Percentiles rank a stretch among this genome's conserved stretches.
Evolutionary conservation across 2,329 filamentous ascomycete species (phyloP).

Genomic region (Beauveria sp.): DNA sequence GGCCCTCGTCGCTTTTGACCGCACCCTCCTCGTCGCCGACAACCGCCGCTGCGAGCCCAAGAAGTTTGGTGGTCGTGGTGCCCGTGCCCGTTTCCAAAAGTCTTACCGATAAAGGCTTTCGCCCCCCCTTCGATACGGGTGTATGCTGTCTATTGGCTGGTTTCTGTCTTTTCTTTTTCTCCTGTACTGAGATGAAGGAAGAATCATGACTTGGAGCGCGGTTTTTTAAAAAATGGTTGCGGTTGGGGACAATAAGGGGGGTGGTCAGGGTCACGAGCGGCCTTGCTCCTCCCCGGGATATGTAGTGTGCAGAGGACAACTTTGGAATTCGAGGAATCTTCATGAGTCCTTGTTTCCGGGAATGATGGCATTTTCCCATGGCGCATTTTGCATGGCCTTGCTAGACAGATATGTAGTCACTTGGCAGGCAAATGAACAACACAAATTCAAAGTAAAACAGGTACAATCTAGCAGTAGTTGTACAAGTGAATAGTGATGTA

Average conservation of each 20-base stretch:
- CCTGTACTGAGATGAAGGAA: neutral
- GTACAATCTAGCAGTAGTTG: neutral
- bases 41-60: constrained; percentile 99
- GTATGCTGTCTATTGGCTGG: neutral
- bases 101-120: constrained; percentile 78
- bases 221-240: neutral
- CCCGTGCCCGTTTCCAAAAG: constrained; percentile 96
- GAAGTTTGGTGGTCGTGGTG: constrained; percentile 93
- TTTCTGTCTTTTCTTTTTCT: neutral
- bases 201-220: constrained; percentile 6
- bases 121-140: neutral
- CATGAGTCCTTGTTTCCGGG: neutral
- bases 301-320: constrained; percentile 10
- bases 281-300: neutral
- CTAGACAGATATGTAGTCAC: constrained; percentile 5
- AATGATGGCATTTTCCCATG: constrained; percentile 1
- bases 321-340: neutral
- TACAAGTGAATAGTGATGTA: neutral
- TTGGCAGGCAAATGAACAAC: constrained; percentile 10
- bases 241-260: neutral
- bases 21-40: constrained; percentile 95
- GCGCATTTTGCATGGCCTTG: constrained; percentile 12
- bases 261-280: neutral
- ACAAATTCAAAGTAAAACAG: neutral
- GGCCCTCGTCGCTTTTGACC: constrained; percentile 90